Evolutionary conservation across 179 eudicot genomes (phyloP).

Genomic region (Carnegiea gigantea): DNA sequence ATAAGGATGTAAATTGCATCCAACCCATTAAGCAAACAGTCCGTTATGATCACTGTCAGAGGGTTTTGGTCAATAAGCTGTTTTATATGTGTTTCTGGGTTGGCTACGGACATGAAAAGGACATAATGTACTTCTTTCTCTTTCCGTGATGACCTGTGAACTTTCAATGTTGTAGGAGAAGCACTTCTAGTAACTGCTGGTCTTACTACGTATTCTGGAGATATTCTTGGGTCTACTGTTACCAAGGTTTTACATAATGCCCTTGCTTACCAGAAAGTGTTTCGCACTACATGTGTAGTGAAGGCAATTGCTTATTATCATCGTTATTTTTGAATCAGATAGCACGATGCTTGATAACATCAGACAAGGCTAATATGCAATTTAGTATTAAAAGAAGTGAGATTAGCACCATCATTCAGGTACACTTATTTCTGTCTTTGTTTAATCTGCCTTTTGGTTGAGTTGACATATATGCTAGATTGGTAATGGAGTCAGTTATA

Average conservation of each 20-base stretch:
- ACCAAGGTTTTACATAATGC: slow-evolving; percentile 51
- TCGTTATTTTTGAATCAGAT: slow-evolving; percentile 36
- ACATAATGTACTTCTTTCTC: not conserved
- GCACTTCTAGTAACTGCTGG: slow-evolving; percentile 85
- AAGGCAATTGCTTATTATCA: not conserved
- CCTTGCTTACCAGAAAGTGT: slow-evolving; percentile 6
- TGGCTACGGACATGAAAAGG: not conserved
- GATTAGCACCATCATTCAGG: slow-evolving; percentile 87
- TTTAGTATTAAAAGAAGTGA: slow-evolving; percentile 62
- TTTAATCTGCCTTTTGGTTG: not conserved
- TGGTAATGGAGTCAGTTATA: not conserved
- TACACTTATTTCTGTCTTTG: slow-evolving; percentile 20
- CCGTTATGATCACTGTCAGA: no score
- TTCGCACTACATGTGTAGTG: slow-evolving; percentile 6
- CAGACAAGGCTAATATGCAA: slow-evolving; percentile 28
- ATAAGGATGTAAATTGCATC: not conserved
- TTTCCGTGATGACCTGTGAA: slow-evolving; percentile 14
- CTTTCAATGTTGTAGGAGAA: slow-evolving; percentile 62
- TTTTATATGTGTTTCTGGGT: slow-evolving; percentile 5
- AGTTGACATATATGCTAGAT: not conserved
- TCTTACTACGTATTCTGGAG: slow-evolving; percentile 77
- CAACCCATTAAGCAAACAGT: not conserved
- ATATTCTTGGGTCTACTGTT: slow-evolving; percentile 66
- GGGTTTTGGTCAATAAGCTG: slow-evolving; percentile 5
- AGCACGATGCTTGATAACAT: slow-evolving; percentile 28